Base-by-base conservation (phyloP, 2,329 filamentous ascomycete species). In the Lomentospora prolificans region DNA sequence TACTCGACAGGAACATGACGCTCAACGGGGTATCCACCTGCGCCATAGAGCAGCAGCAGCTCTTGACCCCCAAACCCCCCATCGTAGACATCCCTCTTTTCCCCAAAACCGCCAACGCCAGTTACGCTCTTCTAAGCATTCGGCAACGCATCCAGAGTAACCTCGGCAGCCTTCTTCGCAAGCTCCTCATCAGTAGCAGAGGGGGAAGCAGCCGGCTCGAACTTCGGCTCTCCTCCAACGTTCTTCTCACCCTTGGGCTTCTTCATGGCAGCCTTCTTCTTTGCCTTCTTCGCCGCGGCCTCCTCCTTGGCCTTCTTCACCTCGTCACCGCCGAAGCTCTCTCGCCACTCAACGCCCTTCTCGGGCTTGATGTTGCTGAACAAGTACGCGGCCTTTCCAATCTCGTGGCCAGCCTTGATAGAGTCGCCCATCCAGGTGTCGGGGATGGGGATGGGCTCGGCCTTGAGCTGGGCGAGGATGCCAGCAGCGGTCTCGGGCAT, bases 361-460 rank as follows among this genome's bases (percentile, higher is more conserved):
- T 88, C 85, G 8, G 85, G 77, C 60, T 90, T 87, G 65, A 96
- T 96, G 55, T 80, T 81, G n/a, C 81, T 81, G 72, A 96, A 96
- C 30, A 96, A 77, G 44, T 90, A 86, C 60, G 82, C 80, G 0
- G 90, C 83, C 66, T 86, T 86, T 62, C 89, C 89, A 60, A 96
- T 86, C 67, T 85, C 86, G 73, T 96, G 90, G 57, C 86, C 87
- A 1, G 86, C 78, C 64, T 82, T 77, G 61, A 94, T 73, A 2
- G 76, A 71, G 59, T 81, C 76, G n/a, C 72, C 70, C 17, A 67
- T 65, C 85, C 88, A 94, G 48, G 74, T 76, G 59, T 86, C 80
- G 1, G 87, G 85, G 59, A 91, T 90, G 33, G 70, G 70, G 51
- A 67, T 59, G 58, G 62, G 59, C 58, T 68, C 60, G 39, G 51